phyloP scores from a whole-genome alignment of 1,284 basidiomycete species.

The Cystobasidium sp. region DNA sequence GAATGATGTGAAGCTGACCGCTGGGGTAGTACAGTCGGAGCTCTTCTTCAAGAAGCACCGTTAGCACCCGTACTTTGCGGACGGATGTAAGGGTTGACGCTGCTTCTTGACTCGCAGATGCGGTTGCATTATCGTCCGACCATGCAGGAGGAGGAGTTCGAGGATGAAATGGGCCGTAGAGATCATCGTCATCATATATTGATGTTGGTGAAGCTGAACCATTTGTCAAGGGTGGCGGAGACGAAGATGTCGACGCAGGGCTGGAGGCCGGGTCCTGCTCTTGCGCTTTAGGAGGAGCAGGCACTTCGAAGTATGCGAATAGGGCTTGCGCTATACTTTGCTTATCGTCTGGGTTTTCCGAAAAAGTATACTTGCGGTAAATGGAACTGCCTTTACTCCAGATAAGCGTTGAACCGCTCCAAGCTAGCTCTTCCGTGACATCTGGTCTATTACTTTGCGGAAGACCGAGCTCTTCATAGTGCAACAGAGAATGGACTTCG shows the following conservation, averaged over 20 bases:
- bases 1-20: slow-evolving; percentile 42
- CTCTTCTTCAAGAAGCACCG: slow-evolving; percentile 45
- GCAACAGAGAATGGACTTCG: not conserved
- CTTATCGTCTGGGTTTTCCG: slow-evolving; percentile 21
- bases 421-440: slow-evolving; percentile 44
- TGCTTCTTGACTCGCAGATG: not conserved
- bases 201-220: not conserved
- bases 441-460: not conserved
- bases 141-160: slow-evolving; percentile 13
- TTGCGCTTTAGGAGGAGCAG: not conserved
- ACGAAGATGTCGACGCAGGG: not conserved
- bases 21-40: slow-evolving; percentile 36
- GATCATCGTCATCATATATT: slow-evolving; percentile 37
- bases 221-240: slow-evolving; percentile 13
- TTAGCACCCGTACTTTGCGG: slow-evolving; percentile 19
- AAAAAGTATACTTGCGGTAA: slow-evolving; percentile 42
- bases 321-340: slow-evolving; percentile 40
- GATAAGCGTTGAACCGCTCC: slow-evolving; percentile 37
- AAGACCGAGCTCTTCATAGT: not conserved
- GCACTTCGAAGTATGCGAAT: slow-evolving; percentile 40
- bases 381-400: slow-evolving; percentile 42
- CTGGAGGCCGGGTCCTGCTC: not conserved
- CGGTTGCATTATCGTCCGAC: slow-evolving; percentile 31
- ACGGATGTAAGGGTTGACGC: slow-evolving; percentile 10
- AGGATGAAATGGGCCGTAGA: slow-evolving; percentile 44